Base-by-base conservation (phyloP, 1,284 basidiomycete species). In the Cutaneotrichosporon cyanovorans region DNA sequence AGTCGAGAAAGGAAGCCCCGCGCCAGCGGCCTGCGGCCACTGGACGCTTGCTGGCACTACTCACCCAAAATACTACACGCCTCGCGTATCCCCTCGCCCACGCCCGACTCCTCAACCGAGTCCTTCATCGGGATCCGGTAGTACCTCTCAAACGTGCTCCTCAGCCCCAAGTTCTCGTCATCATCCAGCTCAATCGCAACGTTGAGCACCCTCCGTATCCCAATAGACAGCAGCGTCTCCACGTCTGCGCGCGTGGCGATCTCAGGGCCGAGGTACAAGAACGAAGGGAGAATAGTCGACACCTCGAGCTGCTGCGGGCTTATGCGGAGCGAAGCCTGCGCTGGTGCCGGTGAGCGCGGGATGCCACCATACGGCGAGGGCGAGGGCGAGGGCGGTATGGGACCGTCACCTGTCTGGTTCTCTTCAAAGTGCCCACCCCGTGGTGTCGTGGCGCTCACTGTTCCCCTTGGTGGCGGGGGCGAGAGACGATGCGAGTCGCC, bases 231-330 rank as follows among this genome's bases (percentile, higher is more conserved):
- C 33, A 97, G 75, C 68, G 83, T 79, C 15, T 79, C 74, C 10
- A 90, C 83, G 61, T 96, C 86, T 49, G 80, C 80, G 40, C 76
- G 73, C 4, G 76, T 73, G 1, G 82, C 81, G n/a, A 87, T 77
- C 66, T 96, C 90, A 0, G 92, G 87, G 1, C 92, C 92, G 15
- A 97, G 78, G 68, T 81, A 97, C 18, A 97, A 76, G 69, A 93
- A 93, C 48, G 81, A 80, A 1, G 92, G 90, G 1, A 97, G 75
- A 53, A 97, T 95, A 11, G 83, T 86, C 12, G 87, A 90, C 19
- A 92, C 79, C 18, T 77, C 74, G 62, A 93, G 92, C 2, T 65
- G 61, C 12, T 39, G 28, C 28, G 34, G 4, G 41, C 22, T 6
- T 33, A 21, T 21, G 41, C 19, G 3, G 21, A 42, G 32, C 20